Base-by-base conservation (phyloP, 2,329 filamentous ascomycete species). In the Pyrenophora teres region DNA sequence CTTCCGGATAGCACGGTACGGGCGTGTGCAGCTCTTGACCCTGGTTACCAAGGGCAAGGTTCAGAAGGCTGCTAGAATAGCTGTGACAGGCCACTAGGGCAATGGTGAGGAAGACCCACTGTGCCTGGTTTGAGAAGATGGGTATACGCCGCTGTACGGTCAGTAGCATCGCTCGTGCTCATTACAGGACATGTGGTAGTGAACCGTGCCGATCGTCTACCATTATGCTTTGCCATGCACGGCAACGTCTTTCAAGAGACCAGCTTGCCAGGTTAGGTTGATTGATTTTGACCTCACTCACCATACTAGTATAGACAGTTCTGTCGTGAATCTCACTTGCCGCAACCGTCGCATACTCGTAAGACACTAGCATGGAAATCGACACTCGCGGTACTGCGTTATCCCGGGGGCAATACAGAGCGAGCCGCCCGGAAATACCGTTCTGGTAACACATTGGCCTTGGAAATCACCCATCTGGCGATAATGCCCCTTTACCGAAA, bases 81-180 rank as follows among this genome's bases (percentile, higher is more conserved):
- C 53, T 37, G 51, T 55, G 47, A 50, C 46, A 55, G 52, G 45
- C 46, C 50, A 31, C 49, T 57, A 57, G 48, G 30, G 54, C 59
- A 45, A 52, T 57, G 57, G 52, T 47, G 41, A 56, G 60, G 51
- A 50, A 40, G 39, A 57, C 37, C 57, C 56, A 57, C 50, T 53
- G n/a, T 33, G 57, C 44, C 50, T 47, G 48, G 46, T 56, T 52
- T 49, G 41, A 51, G 50, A 59, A 40, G 45, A 61, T 44, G 52
- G 50, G 44, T 40, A 46, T 42, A 52, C 40, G 35, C 40, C 51
- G 52, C 59, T 61, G 56, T 46, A 21, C 19, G 39, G 39, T n/a
- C 45, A 27, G 40, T 42, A 58, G 52, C 30, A 35, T 54, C 57
- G 47, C 51, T 49, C 51, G 33, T 36, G 46, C 47, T 52, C 54